Evolutionary conservation across 2,329 filamentous ascomycete species (phyloP).

Genomic region (Penicillium sp.): DNA sequence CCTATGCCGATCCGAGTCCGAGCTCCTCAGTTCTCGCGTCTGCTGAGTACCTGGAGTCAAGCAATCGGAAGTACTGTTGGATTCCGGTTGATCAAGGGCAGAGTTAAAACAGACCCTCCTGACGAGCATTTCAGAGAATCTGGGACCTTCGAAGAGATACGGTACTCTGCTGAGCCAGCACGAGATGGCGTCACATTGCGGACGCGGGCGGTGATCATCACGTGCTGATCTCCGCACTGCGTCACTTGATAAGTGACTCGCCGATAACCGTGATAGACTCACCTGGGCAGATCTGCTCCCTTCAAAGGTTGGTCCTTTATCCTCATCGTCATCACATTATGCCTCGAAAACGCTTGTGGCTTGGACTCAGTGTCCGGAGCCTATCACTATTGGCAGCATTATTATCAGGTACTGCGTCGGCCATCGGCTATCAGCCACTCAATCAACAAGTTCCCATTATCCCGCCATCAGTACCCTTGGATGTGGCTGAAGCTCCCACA

Average conservation of each 20-base stretch:
- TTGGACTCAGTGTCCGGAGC: slow-evolving; percentile 12
- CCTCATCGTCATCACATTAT: slow-evolving; percentile 18
- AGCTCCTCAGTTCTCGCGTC: slow-evolving; percentile 9
- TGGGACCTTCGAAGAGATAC: not conserved
- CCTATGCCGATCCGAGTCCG: slow-evolving; percentile 24
- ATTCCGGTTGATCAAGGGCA: not conserved
- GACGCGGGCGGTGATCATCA: slow-evolving; percentile 12
- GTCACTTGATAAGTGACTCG: slow-evolving; percentile 22
- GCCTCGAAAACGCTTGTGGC: slow-evolving; percentile 19
- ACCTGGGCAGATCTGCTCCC: slow-evolving; percentile 6
- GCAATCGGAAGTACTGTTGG: not conserved
- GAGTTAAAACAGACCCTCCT: not conserved
- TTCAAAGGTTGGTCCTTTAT: not conserved
- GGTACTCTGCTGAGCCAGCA: not conserved
- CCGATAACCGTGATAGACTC: slow-evolving; percentile 11
- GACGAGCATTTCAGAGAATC: not conserved
- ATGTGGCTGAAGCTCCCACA: slow-evolving; percentile 17
- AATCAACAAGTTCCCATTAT: slow-evolving; percentile 29
- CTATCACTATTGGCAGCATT: slow-evolving; percentile 25
- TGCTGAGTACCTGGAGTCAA: not conserved
- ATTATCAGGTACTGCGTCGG: slow-evolving; percentile 22
- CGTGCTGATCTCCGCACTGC: slow-evolving; percentile 25
- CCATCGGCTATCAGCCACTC: slow-evolving; percentile 21
- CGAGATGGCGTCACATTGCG: slow-evolving; percentile 13
- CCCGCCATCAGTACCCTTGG: slow-evolving; percentile 34